Conservation (phyloP, 495 filamentous ascomycete genomes). For the Penicillium angulare region DNA sequence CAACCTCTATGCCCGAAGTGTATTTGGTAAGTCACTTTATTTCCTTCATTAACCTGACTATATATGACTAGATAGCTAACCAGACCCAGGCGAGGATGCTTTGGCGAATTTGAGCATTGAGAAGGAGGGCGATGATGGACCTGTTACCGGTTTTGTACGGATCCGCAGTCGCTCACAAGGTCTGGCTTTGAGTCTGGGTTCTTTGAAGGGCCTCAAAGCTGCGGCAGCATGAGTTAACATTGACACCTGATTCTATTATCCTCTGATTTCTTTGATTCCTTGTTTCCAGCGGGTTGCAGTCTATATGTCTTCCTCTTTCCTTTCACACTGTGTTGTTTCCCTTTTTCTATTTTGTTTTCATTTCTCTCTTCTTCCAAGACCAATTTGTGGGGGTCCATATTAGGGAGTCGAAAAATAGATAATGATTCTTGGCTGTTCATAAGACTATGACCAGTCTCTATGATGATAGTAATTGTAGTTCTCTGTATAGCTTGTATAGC, state of each 20-base stretch:
- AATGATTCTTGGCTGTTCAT: slow-evolving; percentile 5
- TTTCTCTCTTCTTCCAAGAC: slow-evolving; percentile 21
- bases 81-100: slow-evolving; percentile 85
- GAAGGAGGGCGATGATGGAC: slow-evolving; percentile 92
- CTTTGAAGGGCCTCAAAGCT: slow-evolving; percentile 86
- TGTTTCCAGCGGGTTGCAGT: slow-evolving; percentile 27
- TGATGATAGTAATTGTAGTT: neutral
- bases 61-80: slow-evolving; percentile 23
- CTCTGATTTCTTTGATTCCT: slow-evolving; percentile 13
- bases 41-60: neutral
- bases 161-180: slow-evolving; percentile 98
- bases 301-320: slow-evolving; percentile 21
- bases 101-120: slow-evolving; percentile 97
- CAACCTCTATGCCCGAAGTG: slow-evolving; percentile 94
- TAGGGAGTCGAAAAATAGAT: slow-evolving; percentile 8
- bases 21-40: slow-evolving; percentile 87
- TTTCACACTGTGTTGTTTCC: slow-evolving; percentile 18
- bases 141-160: slow-evolving; percentile 96
- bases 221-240: slow-evolving; percentile 46
- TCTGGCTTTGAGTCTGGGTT: slow-evolving; percentile 88
- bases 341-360: slow-evolving; percentile 20
- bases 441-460: neutral
- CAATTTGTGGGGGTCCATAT: slow-evolving; percentile 2
- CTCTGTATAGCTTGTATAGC: too few relatives aligned
- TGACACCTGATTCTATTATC: slow-evolving; percentile 7